A percentile compares a stretch with the other conserved stretches of the same genome.
phyloP scores from a whole-genome alignment of 1,284 basidiomycete species.

The Bjerkandera adusta region DNA sequence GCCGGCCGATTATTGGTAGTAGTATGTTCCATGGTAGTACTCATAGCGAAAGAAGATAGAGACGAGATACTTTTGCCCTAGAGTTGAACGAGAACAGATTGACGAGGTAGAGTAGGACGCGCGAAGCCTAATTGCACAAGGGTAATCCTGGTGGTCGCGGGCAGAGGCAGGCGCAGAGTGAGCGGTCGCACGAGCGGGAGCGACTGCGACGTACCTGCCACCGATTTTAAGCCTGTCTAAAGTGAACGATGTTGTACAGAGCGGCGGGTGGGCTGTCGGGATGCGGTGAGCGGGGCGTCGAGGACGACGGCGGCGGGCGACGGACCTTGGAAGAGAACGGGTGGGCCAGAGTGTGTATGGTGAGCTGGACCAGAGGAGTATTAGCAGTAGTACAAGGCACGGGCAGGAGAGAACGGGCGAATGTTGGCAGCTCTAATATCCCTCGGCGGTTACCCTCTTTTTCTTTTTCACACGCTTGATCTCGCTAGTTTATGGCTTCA shows the following conservation, averaged over 20 bases:
- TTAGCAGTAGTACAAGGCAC: constrained; percentile 34
- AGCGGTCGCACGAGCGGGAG: constrained; percentile 16
- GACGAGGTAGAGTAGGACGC: constrained; percentile 50
- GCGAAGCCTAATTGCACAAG: constrained; percentile 65
- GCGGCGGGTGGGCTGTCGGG: constrained; percentile 42
- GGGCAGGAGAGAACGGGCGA: constrained; percentile 19
- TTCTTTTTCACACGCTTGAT: constrained; percentile 21
- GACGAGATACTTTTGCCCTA: constrained; percentile 49
- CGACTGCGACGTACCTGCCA: constrained; percentile 50
- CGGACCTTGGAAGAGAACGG: constrained; percentile 31
- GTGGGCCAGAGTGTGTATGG: constrained; percentile 26
- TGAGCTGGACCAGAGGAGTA: constrained; percentile 39
- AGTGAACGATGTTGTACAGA: constrained; percentile 74
- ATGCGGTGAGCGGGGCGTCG: constrained; percentile 9
- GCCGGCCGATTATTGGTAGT: constrained; percentile 66
- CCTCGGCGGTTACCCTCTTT: constrained; percentile 53
- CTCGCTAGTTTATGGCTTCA: constrained; percentile 7
- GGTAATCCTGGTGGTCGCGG: constrained; percentile 44
- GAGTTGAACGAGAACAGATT: constrained; percentile 52
- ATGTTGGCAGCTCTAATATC: constrained; percentile 37
- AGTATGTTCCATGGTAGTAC: constrained; percentile 62
- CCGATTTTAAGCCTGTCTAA: constrained; percentile 75
- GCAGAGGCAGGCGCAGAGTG: constrained; percentile 8
- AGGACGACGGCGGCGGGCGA: constrained; percentile 13
- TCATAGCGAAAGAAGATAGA: constrained; percentile 59